phyloP scores from a whole-genome alignment of 2,329 filamentous ascomycete species.

The Colletotrichum costaricense region DNA sequence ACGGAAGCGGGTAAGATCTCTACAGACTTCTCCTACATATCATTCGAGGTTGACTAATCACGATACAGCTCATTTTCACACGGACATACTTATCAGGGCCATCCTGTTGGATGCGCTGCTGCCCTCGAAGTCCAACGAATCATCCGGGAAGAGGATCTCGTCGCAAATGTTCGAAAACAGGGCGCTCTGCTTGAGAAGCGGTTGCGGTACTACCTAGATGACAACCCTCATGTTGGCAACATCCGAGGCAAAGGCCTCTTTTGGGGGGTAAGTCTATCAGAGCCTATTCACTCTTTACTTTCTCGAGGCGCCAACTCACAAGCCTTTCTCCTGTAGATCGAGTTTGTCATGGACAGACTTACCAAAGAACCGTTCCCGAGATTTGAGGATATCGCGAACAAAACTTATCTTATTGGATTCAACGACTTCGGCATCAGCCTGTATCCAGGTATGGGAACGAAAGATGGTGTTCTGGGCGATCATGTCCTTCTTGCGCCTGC shows the following conservation, averaged over 20 bases:
- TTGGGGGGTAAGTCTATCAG: conserved; percentile 39
- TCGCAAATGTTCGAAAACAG: conserved; percentile 67
- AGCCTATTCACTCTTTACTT: too few species aligned
- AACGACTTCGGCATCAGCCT: conserved; percentile 60
- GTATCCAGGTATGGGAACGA: conserved; percentile 44
- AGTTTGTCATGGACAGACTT: conserved; percentile 42
- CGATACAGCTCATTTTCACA: conserved; percentile 52
- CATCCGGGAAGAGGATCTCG: conserved; percentile 65
- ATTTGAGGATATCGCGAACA: conserved; percentile 38
- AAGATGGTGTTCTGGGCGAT: conserved; percentile 40
- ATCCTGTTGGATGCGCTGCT: conserved; percentile 68
- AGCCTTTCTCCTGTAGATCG: conserved; percentile 30
- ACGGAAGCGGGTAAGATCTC: conserved; percentile 50
- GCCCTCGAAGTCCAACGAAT: conserved; percentile 72
- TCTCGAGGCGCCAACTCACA: neutral
- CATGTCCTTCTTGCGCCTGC: conserved; percentile 39
- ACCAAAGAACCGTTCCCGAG: conserved; percentile 46
- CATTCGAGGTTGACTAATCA: neutral
- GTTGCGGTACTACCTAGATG: conserved; percentile 38
- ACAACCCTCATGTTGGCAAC: conserved; percentile 43
- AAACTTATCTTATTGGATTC: conserved; percentile 51
- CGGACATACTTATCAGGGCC: conserved; percentile 72
- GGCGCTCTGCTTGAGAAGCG: conserved; percentile 49
- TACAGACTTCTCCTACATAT: neutral
- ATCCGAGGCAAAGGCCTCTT: conserved; percentile 45